Conservation (phyloP, 208 protist species). For the Leishmania gerbilli region DNA sequence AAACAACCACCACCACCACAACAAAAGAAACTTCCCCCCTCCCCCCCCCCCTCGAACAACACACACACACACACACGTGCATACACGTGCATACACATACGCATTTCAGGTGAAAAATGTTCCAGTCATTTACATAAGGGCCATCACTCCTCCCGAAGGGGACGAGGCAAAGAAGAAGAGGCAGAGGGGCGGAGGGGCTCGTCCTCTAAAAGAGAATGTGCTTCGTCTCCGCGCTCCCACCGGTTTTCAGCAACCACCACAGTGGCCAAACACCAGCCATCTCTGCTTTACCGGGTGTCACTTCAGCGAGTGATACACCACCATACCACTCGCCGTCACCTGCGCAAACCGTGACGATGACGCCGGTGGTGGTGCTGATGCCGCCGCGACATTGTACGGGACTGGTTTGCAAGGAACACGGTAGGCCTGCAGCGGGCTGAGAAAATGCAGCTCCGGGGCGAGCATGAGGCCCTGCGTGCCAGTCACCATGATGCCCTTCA, state of each 20-base stretch:
- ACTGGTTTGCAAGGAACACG: conserved; percentile 66
- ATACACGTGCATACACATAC: background rate
- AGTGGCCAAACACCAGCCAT: background rate
- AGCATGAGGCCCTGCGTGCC: conserved; percentile 62
- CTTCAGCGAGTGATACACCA: conserved; percentile 49
- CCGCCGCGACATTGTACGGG: conserved; percentile 61
- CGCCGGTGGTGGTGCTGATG: conserved; percentile 8
- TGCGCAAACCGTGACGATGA: conserved; percentile 40
- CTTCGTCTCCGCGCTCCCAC: background rate
- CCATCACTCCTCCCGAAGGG: background rate
- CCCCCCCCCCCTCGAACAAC: background rate
- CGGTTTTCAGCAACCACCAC: background rate
- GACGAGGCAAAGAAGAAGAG: background rate
- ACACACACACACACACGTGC: background rate
- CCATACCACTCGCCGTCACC: conserved; percentile 70
- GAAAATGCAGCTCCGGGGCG: conserved; percentile 68
- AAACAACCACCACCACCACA: background rate
- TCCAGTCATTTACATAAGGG: background rate
- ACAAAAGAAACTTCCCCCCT: background rate
- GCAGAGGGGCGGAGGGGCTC: background rate
- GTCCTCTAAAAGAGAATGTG: background rate
- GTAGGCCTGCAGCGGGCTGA: conserved; percentile 42
- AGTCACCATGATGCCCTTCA: conserved; percentile 55
- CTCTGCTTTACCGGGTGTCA: background rate
- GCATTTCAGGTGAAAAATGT: background rate